These are phyloP conservation scores for Dacryopinax spathularia DNA, from an alignment of 768 basidiomycete genomes.

Conservation along the genomic window DNA sequence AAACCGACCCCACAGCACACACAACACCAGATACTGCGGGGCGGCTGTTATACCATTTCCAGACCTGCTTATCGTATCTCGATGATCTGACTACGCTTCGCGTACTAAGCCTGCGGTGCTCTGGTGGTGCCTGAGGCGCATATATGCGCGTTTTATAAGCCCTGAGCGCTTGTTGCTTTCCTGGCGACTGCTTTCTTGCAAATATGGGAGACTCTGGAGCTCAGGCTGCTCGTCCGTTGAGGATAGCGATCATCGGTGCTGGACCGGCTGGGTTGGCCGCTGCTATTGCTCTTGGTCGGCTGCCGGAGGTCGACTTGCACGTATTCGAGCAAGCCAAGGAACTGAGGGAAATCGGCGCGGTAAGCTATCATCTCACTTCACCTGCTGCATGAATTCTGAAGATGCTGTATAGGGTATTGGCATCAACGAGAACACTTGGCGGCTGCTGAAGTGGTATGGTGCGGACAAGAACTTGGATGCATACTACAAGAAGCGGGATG, in stretches of 20 bases:
- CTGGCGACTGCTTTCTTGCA: too few relatives aligned
- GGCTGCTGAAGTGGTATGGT: background rate
- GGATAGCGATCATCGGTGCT: background rate
- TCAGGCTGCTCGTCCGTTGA: background rate
- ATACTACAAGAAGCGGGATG: background rate
- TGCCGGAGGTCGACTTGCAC: background rate
- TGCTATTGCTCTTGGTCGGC: background rate
- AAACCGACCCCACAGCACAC: background rate
- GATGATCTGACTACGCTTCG: background rate
- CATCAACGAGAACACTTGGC: background rate
- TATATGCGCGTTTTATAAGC: background rate
- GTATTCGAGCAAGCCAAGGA: background rate
- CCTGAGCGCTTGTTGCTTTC: background rate
- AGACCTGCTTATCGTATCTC: background rate
- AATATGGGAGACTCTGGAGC: background rate
- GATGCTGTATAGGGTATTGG: background rate
- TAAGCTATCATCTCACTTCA: background rate
- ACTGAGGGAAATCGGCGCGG: background rate
- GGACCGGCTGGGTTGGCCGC: background rate
- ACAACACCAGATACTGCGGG: background rate
- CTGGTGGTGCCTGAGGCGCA: background rate
- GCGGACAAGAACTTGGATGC: constrained; percentile 2
- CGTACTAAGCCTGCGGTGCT: background rate
- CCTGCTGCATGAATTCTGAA: background rate
- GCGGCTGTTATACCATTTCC: background rate